These are phyloP conservation scores for Leishmania arabica DNA, from an alignment of 208 protist species.

Conservation along the genomic window DNA sequence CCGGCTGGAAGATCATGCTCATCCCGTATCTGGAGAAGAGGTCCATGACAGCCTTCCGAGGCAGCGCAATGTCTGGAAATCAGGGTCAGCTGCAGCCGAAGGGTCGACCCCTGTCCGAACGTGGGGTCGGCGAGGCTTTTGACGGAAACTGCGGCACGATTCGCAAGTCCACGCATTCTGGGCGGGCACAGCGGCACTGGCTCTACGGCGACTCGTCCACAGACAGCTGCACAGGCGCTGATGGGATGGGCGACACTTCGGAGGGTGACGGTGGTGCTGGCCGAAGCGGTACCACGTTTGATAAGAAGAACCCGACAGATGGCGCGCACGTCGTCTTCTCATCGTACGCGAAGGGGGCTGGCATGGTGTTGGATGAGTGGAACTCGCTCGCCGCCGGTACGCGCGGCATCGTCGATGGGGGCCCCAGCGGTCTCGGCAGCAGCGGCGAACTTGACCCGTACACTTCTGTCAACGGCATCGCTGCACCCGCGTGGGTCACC, in stretches of 20 bases:
- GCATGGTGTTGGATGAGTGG: slow-evolving; percentile 24
- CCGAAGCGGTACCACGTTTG: neutral
- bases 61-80: neutral
- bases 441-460: slow-evolving; percentile 33
- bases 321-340: slow-evolving; percentile 19
- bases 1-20: slow-evolving; percentile 32
- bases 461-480: slow-evolving; percentile 2
- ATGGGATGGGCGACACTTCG: neutral
- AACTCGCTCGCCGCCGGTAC: neutral
- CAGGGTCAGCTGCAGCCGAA: neutral
- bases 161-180: neutral
- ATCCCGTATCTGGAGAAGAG: slow-evolving; percentile 23
- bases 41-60: too few species aligned
- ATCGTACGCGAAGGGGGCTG: slow-evolving; percentile 29
- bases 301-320: neutral
- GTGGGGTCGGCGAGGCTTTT: too few species aligned
- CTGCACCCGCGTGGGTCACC: slow-evolving; percentile 5
- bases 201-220: neutral
- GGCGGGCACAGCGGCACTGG: neutral
- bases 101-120: neutral
- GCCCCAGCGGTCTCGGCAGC: neutral
- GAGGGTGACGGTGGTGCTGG: neutral
- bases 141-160: neutral
- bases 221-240: neutral
- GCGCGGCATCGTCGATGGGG: neutral